Conservation (phyloP, 192 early-diverging fungal genomes). For the Spizellomyces punctatus region DNA sequence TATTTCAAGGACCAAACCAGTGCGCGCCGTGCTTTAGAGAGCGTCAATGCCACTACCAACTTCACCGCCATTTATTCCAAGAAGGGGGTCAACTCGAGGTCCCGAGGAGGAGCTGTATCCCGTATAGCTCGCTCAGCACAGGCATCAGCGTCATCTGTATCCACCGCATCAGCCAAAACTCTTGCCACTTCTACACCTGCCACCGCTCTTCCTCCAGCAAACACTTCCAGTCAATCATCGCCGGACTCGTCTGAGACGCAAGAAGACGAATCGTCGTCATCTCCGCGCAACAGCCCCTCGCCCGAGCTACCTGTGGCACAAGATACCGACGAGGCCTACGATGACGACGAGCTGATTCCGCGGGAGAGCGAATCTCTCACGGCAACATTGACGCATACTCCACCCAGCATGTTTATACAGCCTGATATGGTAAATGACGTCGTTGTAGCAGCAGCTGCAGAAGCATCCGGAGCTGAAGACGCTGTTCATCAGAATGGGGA, state of each 20-base stretch:
- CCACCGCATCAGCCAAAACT: conserved; percentile 8
- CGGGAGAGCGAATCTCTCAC: not conserved
- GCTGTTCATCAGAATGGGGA: not conserved
- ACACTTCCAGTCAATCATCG: conserved; percentile 19
- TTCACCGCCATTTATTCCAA: conserved; percentile 54
- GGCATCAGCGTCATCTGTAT: not conserved
- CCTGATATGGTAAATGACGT: conserved; percentile 8
- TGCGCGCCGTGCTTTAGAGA: conserved; percentile 41
- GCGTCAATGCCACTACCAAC: conserved; percentile 45
- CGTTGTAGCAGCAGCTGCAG: conserved; percentile 6
- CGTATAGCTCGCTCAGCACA: not conserved
- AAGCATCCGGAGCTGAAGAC: not conserved
- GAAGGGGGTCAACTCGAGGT: conserved; percentile 31
- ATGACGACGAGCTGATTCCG: not conserved
- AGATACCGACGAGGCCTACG: not conserved
- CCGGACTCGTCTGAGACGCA: conserved; percentile 2
- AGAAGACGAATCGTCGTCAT: conserved; percentile 34
- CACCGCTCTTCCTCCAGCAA: not conserved
- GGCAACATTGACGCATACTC: not conserved
- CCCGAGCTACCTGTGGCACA: not conserved
- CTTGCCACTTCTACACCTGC: not conserved
- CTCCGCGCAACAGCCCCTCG: conserved; percentile 14
- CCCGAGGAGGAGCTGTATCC: not conserved
- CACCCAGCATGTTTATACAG: conserved; percentile 21
- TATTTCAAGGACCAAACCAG: conserved; percentile 37